phyloP scores from a whole-genome alignment of 2,329 filamentous ascomycete genomes.

The Neoarthrinium moseri region DNA sequence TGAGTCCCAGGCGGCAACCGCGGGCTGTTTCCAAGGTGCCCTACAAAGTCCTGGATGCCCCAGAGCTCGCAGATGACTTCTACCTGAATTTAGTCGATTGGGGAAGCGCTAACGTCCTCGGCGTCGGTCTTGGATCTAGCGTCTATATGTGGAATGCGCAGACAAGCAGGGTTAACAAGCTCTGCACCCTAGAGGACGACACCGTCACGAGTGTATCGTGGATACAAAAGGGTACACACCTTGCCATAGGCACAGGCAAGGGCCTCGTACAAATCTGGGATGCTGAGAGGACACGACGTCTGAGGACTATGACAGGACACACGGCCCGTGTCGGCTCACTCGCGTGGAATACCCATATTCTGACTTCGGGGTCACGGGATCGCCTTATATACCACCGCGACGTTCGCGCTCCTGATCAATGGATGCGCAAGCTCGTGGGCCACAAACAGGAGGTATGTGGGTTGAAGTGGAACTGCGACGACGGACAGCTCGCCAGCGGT shows the following conservation, averaged over 20 bases:
- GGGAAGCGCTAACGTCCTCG: slow-evolving; percentile 92
- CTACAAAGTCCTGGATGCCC: slow-evolving; percentile 95
- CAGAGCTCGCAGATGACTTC: slow-evolving; percentile 94
- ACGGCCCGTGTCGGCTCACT: slow-evolving; percentile 89
- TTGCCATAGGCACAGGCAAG: slow-evolving; percentile 92
- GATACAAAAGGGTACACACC: slow-evolving; percentile 96
- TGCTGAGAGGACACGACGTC: slow-evolving; percentile 77
- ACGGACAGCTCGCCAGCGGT: slow-evolving; percentile 89
- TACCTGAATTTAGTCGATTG: slow-evolving; percentile 97
- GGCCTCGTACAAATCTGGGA: slow-evolving; percentile 98
- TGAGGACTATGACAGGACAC: slow-evolving; percentile 96
- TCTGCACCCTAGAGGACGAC: slow-evolving; percentile 90
- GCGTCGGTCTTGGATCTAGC: slow-evolving; percentile 86
- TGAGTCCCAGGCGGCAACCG: slow-evolving; percentile 85
- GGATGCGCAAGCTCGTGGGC: slow-evolving; percentile 80
- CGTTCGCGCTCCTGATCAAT: slow-evolving; percentile 89
- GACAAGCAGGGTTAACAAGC: slow-evolving; percentile 85
- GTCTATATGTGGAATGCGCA: slow-evolving; percentile 99
- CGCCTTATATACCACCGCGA: slow-evolving; percentile 93
- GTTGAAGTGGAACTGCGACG: slow-evolving; percentile 94
- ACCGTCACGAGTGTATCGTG: slow-evolving; percentile 95
- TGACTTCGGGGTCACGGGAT: slow-evolving; percentile 92
- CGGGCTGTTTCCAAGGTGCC: slow-evolving; percentile 93
- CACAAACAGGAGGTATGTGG: slow-evolving; percentile 99
- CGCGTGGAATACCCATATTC: slow-evolving; percentile 97